Base-by-base conservation (phyloP, 768 basidiomycete genomes). In the Plicaturopsis crispa region DNA sequence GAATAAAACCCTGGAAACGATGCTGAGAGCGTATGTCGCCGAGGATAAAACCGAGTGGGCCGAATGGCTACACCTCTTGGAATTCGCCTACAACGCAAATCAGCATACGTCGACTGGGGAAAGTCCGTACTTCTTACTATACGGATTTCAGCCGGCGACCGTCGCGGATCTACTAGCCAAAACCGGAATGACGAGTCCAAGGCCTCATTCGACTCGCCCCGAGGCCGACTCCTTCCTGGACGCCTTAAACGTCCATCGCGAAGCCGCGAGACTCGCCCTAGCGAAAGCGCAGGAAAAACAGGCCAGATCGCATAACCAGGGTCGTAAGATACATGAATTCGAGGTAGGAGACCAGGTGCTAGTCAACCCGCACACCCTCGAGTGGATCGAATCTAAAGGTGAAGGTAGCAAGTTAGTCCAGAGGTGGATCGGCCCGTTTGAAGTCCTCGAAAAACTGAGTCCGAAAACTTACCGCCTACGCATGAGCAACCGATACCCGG, bases 1-100 rank as follows among this genome's bases (percentile, higher is more conserved):
- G 0, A 60, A 62, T 31, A 49, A 54, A 20, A 31, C 40, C 0
- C n/a, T 62, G 5, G 60, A 62, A 35, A 47, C 50, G 1, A 45
- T 50, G 32, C 56, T 49, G 35, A 18, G 43, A 34, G 39, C 47
- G 20, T 53, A 52, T 32, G 39, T 49, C 0, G 16, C 22, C 43
- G 10, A 8, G 8, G 14, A 14, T 14, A 8, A 53, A 23, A 37
- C 50, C 16, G 21, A 45, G 8, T 61, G 60, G 59, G 6, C 35
- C 0, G 13, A 39, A 2, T 45, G 52, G 18, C 43, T 63, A 0
- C 43, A 51, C 3, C 12, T 49, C 1, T 45, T 58, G 7, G 49
- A 53, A 35, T 59, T 57, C 19, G 46, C 49, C 0, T 60, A 60
- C 44, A 59, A 59, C 24, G 30, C 40, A 4, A 35, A 30, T 11